phyloP scores from a whole-genome alignment of 208 protist species.

The Leishmania aethiopica region DNA sequence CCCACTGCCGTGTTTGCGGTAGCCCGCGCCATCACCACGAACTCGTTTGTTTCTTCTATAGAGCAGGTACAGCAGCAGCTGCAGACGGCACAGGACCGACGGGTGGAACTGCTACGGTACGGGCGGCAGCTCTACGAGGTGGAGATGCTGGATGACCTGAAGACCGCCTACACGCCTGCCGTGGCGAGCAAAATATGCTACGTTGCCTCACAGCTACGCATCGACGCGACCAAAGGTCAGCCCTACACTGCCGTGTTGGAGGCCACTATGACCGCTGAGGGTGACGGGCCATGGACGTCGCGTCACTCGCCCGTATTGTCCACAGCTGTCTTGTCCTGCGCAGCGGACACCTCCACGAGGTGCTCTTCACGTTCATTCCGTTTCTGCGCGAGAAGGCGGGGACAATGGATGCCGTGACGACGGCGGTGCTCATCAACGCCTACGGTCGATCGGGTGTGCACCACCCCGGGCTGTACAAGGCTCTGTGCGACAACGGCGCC shows the following conservation, averaged over 20 bases:
- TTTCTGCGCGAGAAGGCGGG: conserved; percentile 42
- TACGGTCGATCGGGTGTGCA: conserved; percentile 86
- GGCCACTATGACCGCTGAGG: conserved; percentile 37
- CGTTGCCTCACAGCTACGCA: conserved; percentile 73
- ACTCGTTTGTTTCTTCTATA: conserved; percentile 63
- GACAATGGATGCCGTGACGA: conserved; percentile 67
- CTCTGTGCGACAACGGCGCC: conserved; percentile 66
- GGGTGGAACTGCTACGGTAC: conserved; percentile 73
- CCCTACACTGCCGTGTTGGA: conserved; percentile 60
- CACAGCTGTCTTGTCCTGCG: conserved; percentile 85
- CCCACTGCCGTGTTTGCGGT: conserved; percentile 10
- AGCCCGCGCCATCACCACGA: conserved; percentile 47
- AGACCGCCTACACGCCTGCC: conserved; percentile 50
- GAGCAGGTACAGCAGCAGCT: conserved; percentile 82
- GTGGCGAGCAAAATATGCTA: conserved; percentile 69
- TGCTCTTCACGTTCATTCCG: conserved; percentile 83
- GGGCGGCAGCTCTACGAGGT: conserved; percentile 82
- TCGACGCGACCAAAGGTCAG: conserved; percentile 66
- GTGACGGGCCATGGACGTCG: conserved; percentile 55
- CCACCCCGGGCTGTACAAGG: conserved; percentile 74
- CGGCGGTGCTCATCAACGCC: conserved; percentile 87
- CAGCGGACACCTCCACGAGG: conserved; percentile 69
- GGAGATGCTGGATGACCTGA: conserved; percentile 76
- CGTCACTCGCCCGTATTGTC: conserved; percentile 72
- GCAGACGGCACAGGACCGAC: conserved; percentile 45